Base-by-base conservation (phyloP, 192 early-diverging fungal genomes). In the Mortierella claussenii region DNA sequence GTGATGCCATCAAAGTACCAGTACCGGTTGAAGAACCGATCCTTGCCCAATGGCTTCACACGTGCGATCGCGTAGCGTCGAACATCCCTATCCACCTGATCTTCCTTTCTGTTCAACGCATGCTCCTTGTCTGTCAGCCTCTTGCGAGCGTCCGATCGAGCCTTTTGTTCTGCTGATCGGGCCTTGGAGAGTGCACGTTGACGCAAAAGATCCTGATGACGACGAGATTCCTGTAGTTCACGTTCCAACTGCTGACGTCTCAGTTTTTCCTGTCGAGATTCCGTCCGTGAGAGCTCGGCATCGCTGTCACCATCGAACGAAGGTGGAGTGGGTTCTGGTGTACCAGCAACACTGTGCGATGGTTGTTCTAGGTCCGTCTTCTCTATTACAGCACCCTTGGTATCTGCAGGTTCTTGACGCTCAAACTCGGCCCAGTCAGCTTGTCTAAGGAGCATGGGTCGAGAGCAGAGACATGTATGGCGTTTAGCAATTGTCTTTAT, bases 1-100 rank as follows among this genome's bases (percentile, higher is more conserved):
- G 91, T 91, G 30, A 92, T 82, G 28, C 89, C 85, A 67, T 98
- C 97, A 69, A 97, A 88, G 80, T 90, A 97, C 83, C 92, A 98
- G 69, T 98, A 97, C 40, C 88, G 82, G 75, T 93, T 95, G 61
- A 85, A 89, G 73, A 88, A 97, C 7, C 96, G 88, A 82, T 98
- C 97, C 24, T 65, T 68, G 11, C 96, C 97, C 23, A 98, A 62
- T 1, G 93, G 90, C 31, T 63, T 80, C 55, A 94, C 70, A 4
- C 95, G 89, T 26, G 87, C 86, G 10, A 89, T 86, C 24, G 83
- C 88, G 47, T 69, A 85, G 44, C 85, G 84, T 17, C 87, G 83
- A 33, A 91, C 60, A 54, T 94, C 91, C 53, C 85, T 74, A 65
- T 96, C 95, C 11, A 95, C 70, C 37, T 89, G 84, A 21, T 91